Evolutionary conservation across 2,329 filamentous ascomycete species (phyloP).

Genomic region (Mycocentrospora acerina): DNA sequence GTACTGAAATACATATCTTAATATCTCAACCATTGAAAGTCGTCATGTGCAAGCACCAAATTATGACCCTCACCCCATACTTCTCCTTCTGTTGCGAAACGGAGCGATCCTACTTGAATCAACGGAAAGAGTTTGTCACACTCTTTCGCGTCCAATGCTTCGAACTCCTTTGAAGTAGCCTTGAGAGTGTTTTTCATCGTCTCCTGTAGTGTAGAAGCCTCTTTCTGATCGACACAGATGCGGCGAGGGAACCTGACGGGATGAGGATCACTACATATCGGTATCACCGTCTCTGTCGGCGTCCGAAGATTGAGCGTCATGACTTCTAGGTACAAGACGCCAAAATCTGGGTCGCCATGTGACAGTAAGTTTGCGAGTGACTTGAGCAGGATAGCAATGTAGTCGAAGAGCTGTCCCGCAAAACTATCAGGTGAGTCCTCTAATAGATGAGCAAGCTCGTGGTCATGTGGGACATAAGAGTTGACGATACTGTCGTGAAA

Average conservation of each 20-base stretch:
- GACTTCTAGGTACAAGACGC: constrained; percentile 26
- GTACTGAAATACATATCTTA: too few relatives aligned
- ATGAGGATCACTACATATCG: constrained; percentile 12
- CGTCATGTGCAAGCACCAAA: constrained; percentile 29
- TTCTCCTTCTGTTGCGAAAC: constrained; percentile 28
- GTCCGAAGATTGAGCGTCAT: constrained; percentile 32
- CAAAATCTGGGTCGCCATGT: constrained; percentile 20
- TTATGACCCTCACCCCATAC: constrained; percentile 34
- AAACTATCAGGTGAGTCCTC: constrained; percentile 29
- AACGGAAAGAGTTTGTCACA: constrained; percentile 27
- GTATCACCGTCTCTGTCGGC: constrained; percentile 22
- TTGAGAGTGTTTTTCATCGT: constrained; percentile 32
- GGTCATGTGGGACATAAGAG: constrained; percentile 22
- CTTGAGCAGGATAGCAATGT: constrained; percentile 34
- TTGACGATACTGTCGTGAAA: constrained; percentile 12
- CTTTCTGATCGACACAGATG: constrained; percentile 19
- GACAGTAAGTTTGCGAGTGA: constrained; percentile 27
- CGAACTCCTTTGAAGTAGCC: constrained; percentile 27
- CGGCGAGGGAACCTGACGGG: constrained; percentile 16
- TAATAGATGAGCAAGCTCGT: constrained; percentile 26
- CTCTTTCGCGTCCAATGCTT: constrained; percentile 24
- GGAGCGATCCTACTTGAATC: constrained; percentile 30
- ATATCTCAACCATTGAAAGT: constrained; percentile 34
- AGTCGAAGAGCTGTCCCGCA: constrained; percentile 33
- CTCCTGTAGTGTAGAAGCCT: constrained; percentile 20